phyloP scores from a whole-genome alignment of 331 rosid species.

The Quercus phellos region DNA sequence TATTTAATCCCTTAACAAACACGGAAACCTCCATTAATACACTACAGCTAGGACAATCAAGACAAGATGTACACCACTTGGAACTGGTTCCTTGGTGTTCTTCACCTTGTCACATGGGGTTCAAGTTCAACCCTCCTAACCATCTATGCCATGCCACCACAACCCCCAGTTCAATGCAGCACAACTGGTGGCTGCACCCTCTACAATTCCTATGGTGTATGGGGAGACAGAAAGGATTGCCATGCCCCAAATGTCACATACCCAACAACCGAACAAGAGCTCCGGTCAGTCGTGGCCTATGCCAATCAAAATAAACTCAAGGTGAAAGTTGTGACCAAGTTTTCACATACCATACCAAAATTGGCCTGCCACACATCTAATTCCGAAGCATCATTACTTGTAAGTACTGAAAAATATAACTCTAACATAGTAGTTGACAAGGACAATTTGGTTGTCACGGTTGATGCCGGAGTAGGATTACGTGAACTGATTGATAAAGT shows the following conservation, averaged over 20 bases:
- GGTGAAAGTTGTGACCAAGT: constrained; percentile 36
- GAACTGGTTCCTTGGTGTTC: constrained; percentile 8
- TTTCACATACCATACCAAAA: constrained; percentile 42
- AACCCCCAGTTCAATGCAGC: constrained; percentile 46
- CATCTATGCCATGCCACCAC: constrained; percentile 34
- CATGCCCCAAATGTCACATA: constrained; percentile 31
- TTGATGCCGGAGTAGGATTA: constrained; percentile 55
- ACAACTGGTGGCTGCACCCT: constrained; percentile 48
- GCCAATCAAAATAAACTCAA: constrained; percentile 43
- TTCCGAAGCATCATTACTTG: constrained; percentile 17
- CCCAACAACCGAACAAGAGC: constrained; percentile 55
- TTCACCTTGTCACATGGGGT: constrained; percentile 11
- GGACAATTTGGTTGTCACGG: constrained; percentile 32
- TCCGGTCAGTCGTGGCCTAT: constrained; percentile 43
- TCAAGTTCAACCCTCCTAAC: constrained; percentile 5
- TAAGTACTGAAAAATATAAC: constrained; percentile 40
- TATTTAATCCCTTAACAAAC: not conserved
- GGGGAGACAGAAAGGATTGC: constrained; percentile 60
- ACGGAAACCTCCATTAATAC: not conserved
- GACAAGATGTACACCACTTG: constrained; percentile 19
- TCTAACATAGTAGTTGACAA: constrained; percentile 37
- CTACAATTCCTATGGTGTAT: constrained; percentile 54
- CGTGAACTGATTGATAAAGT: constrained; percentile 52
- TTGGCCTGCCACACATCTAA: constrained; percentile 28
- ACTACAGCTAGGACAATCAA: not conserved